Conservation (phyloP, 768 basidiomycete species). For the Ramaria rubella region DNA sequence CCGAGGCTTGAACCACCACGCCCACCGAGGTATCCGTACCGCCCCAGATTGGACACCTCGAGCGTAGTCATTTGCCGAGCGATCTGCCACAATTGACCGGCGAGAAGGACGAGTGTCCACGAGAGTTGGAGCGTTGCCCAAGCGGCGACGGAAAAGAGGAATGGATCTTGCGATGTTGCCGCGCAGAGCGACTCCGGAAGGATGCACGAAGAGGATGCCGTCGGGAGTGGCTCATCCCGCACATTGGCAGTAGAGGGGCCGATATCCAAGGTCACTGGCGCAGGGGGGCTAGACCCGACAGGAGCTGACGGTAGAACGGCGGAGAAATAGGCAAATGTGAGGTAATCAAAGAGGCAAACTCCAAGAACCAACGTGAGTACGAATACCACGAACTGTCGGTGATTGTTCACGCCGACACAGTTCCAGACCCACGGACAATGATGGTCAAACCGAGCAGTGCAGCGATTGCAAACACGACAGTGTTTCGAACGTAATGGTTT, state of each 20-base stretch:
- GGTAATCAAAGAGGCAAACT: constrained; percentile 73
- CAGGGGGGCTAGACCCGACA: constrained; percentile 11
- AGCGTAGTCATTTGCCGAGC: constrained; percentile 92
- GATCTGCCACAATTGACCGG: constrained; percentile 87
- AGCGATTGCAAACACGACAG: constrained; percentile 86
- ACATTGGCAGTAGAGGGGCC: neutral
- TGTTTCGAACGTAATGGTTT: constrained; percentile 94
- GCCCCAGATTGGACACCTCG: constrained; percentile 90
- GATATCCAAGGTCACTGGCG: constrained; percentile 13
- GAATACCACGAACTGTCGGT: constrained; percentile 94
- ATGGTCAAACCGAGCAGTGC: constrained; percentile 87
- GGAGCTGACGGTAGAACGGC: constrained; percentile 32
- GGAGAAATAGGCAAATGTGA: constrained; percentile 70
- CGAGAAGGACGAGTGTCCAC: constrained; percentile 87
- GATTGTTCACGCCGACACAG: constrained; percentile 91
- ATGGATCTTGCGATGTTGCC: constrained; percentile 66
- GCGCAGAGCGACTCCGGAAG: constrained; percentile 65
- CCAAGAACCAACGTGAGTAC: constrained; percentile 79
- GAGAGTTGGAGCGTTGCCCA: constrained; percentile 95
- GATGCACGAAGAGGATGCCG: constrained; percentile 54
- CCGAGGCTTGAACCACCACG: constrained; percentile 62
- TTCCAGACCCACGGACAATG: constrained; percentile 99
- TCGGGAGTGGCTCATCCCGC: constrained; percentile 18
- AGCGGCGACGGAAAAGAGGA: constrained; percentile 70
- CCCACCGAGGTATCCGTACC: constrained; percentile 97